Evolutionary conservation across 129 eudicot species (phyloP), one percentile per base, ranked within the genome.

Genomic region (Cynara cardunculus): DNA sequence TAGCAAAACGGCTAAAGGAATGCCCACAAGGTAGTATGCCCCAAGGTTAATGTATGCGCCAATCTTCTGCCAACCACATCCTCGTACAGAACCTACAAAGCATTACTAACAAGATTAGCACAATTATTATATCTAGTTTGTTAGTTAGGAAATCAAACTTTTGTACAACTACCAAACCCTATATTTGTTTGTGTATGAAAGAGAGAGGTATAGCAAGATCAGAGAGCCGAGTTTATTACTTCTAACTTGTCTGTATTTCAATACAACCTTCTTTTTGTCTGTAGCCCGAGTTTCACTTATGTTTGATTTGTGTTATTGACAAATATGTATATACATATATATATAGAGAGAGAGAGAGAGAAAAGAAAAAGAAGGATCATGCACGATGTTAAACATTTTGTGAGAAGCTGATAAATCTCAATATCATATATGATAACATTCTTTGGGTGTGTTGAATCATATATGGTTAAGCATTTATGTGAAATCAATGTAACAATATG

Each of bases 1-100:
- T 62, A 94, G 82, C 78, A 91, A 27, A 72, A 90, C 59, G 18
- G 96, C 93, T 28, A 56, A 44, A 19, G 98, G 98, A 44, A 92
- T 84, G 75, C 98, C 97, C 89, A 91, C 96, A 53, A 94, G 84
- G 78, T 94, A 92, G 79, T 87, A 92, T 11, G 97, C 85, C 31
- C 93, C 98, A 35, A 94, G 94, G 78, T 94, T 92, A 71, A 94
- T 83, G 77, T 61, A 88, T 49, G 98, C 97, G 11, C 97, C 97
- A 25, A 86, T 87, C 69, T 94, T 85, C 75, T 94, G 98, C 89
- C 90, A 83, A 14, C 98, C 98, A 74, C 92, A 86, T 84, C 98
- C 98, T 89, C 96, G 87, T 22, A 88, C 92, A 35, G 81, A 76
- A 41, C 85, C 85, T 82, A n/a, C 44, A 82, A 6, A 13, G 25